phyloP scores from a whole-genome alignment of 2,329 filamentous ascomycete genomes.

The Cladobotryum mycophilum region DNA sequence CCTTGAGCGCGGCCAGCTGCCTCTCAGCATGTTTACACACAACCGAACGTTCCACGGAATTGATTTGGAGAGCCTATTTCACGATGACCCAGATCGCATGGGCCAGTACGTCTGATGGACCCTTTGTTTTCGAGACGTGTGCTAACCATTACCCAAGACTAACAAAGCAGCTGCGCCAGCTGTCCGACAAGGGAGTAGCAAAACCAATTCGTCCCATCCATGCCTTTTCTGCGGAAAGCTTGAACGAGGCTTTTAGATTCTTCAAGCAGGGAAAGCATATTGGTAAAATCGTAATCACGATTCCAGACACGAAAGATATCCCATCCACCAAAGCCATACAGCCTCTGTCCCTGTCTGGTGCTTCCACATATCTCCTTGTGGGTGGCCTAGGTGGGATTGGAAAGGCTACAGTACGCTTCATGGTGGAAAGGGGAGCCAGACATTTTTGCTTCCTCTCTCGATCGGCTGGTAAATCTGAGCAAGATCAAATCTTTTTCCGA shows the following conservation, averaged over 20 bases:
- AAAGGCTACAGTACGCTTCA: too few relatives aligned
- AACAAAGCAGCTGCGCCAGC: neutral
- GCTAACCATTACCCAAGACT: neutral
- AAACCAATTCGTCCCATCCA: constrained; percentile 10
- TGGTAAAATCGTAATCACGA: constrained; percentile 18
- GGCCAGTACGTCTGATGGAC: neutral
- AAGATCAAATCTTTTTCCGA: too few relatives aligned
- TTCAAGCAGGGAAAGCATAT: constrained; percentile 19
- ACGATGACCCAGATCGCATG: neutral
- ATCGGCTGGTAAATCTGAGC: neutral
- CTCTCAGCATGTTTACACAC: constrained; percentile 38
- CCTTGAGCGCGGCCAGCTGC: constrained; percentile 31
- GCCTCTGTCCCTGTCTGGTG: neutral
- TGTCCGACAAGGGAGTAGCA: neutral
- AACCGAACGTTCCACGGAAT: constrained; percentile 30
- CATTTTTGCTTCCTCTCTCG: too few relatives aligned
- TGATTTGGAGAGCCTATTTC: constrained; percentile 15
- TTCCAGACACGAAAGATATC: neutral
- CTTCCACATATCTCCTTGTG: too few relatives aligned
- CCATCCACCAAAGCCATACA: neutral
- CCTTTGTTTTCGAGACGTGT: neutral
- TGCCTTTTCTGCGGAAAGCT: constrained; percentile 8
- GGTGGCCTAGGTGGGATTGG: too few relatives aligned
- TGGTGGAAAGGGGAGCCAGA: too few relatives aligned
- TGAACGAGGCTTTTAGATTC: constrained; percentile 12